Conservation (phyloP, 2,329 filamentous ascomycete species). For the Fonsecaea erecta region DNA sequence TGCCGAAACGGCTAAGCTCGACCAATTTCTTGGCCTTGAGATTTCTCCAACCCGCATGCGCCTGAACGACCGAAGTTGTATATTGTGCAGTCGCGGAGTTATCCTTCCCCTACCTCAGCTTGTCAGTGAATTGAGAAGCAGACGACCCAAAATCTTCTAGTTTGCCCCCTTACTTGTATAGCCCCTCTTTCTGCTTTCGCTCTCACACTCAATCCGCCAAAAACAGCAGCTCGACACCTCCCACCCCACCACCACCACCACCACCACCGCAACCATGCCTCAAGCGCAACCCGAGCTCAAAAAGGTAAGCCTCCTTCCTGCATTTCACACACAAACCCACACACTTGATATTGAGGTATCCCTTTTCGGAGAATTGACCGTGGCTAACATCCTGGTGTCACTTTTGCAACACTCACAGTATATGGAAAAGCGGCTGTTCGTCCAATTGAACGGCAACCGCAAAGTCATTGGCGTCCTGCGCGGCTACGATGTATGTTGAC, state of each 20-base stretch:
- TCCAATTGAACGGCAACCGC: slow-evolving; percentile 95
- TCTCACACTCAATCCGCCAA: background rate
- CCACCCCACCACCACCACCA: no score
- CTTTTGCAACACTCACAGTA: slow-evolving; percentile 66
- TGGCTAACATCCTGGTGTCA: background rate
- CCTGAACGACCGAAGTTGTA: background rate
- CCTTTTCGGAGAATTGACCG: no score
- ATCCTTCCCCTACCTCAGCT: background rate
- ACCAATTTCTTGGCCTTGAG: background rate
- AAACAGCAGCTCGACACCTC: background rate
- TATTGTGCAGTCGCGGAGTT: background rate
- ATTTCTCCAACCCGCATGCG: background rate
- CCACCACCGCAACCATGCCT: slow-evolving; percentile 66
- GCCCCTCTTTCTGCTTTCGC: background rate
- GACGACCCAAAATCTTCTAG: background rate
- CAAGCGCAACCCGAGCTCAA: slow-evolving; percentile 99
- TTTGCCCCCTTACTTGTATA: no score
- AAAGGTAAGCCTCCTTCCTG: slow-evolving; percentile 65
- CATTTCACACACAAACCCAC: slow-evolving; percentile 16
- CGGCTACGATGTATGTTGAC: slow-evolving; percentile 87
- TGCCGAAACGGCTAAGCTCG: background rate
- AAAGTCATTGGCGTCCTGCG: slow-evolving; percentile 94
- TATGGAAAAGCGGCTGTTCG: slow-evolving; percentile 97
- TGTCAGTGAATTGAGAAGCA: background rate
- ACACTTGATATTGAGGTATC: background rate